phyloP scores from a whole-genome alignment of 768 basidiomycete genomes.

The Cubamyces sp. region DNA sequence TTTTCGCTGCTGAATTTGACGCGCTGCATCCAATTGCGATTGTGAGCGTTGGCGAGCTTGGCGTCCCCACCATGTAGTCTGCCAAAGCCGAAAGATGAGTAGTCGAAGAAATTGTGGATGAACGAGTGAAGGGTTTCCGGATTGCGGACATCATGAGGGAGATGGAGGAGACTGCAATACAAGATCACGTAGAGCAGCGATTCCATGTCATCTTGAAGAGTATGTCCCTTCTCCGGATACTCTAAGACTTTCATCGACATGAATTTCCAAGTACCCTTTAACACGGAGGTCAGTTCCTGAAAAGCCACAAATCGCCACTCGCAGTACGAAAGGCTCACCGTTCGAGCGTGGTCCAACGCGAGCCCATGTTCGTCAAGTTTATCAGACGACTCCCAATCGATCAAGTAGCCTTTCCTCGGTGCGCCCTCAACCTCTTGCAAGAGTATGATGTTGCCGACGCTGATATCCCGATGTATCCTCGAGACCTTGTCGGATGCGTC shows the following conservation, averaged over 20 bases:
- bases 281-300: neutral
- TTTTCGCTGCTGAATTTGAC: neutral
- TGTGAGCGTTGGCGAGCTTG: neutral
- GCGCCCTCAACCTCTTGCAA: neutral
- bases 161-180: slow-evolving; percentile 6
- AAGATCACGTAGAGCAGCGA: slow-evolving; percentile 17
- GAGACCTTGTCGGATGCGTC: neutral
- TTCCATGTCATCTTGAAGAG: slow-evolving; percentile 21
- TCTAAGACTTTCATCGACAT: slow-evolving; percentile 4
- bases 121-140: neutral
- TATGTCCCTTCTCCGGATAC: neutral
- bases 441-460: slow-evolving; percentile 17
- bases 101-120: neutral
- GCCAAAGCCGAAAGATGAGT: neutral
- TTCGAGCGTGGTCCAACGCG: neutral
- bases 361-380: neutral
- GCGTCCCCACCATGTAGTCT: neutral
- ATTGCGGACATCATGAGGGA: neutral
- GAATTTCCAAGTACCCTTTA: slow-evolving; percentile 18
- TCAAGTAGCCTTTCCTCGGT: slow-evolving; percentile 3
- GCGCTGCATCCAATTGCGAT: neutral
- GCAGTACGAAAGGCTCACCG: neutral
- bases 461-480: slow-evolving; percentile 8
- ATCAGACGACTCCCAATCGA: slow-evolving; percentile 19
- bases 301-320: neutral